Evolutionary conservation across 805 yeast genomes (phyloP).

Genomic region (Tetrapisispora taiwanensis): DNA sequence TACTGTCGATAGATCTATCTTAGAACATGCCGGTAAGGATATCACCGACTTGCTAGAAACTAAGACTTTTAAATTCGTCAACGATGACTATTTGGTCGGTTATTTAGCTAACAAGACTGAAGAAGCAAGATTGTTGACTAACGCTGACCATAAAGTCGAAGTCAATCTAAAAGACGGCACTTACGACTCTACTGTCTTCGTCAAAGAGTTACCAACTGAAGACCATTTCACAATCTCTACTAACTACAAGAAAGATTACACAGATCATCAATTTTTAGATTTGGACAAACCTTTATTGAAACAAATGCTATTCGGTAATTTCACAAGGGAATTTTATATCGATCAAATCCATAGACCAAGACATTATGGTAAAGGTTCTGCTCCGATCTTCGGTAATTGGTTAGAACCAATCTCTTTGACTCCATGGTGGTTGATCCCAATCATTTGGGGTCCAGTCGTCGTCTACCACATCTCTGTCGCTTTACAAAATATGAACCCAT

Average conservation of each 20-base stretch:
- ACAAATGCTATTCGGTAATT: constrained; percentile 69
- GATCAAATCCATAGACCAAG: constrained; percentile 97
- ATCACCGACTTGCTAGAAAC: constrained; percentile 50
- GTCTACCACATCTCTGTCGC: constrained; percentile 53
- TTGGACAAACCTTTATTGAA: constrained; percentile 67
- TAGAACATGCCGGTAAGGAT: constrained; percentile 71
- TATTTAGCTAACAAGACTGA: constrained; percentile 75
- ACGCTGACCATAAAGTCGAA: constrained; percentile 51
- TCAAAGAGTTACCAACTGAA: constrained; percentile 55
- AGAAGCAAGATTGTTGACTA: constrained; percentile 56
- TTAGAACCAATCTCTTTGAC: constrained; percentile 86
- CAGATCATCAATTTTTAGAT: constrained; percentile 78
- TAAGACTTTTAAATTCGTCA: constrained; percentile 43
- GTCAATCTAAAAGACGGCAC: constrained; percentile 36
- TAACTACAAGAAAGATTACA: constrained; percentile 59
- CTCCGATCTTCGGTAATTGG: constrained; percentile 90
- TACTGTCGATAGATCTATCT: constrained; percentile 33
- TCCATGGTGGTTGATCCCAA: constrained; percentile 90
- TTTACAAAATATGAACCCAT: constrained; percentile 34
- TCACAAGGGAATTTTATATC: constrained; percentile 80
- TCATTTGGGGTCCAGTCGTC: constrained; percentile 79
- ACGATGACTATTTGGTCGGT: constrained; percentile 72
- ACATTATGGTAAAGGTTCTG: constrained; percentile 95
- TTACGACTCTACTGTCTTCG: constrained; percentile 46
- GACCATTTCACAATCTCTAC: constrained; percentile 69